phyloP scores from a whole-genome alignment of 192 early-diverging fungal species.

The Backusella circina region DNA sequence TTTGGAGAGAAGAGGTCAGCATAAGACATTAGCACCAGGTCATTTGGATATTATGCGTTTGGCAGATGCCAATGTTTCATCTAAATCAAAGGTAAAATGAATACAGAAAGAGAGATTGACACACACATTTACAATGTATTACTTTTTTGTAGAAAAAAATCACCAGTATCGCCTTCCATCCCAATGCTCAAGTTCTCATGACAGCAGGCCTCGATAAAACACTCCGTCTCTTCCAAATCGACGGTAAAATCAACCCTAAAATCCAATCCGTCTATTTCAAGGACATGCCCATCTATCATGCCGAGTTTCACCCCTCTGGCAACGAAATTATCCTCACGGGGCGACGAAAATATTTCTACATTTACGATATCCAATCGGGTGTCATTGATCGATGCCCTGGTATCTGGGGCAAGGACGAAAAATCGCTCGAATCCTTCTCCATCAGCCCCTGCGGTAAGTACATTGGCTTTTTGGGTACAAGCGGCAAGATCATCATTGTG shows the following conservation, averaged over 20 bases:
- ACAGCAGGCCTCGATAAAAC: constrained; percentile 90
- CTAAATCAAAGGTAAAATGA: constrained; percentile 23
- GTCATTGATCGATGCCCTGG: constrained; percentile 63
- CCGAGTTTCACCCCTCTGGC: constrained; percentile 75
- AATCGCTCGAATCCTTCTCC: constrained; percentile 66
- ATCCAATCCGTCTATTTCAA: constrained; percentile 87
- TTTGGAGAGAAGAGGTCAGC: constrained; percentile 27
- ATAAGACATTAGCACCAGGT: constrained; percentile 44
- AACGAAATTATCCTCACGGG: constrained; percentile 73
- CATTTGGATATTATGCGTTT: constrained; percentile 60
- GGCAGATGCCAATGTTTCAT: constrained; percentile 74
- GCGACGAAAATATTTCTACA: constrained; percentile 77
- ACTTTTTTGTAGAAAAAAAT: constrained; percentile 56
- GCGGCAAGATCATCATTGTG: constrained; percentile 83
- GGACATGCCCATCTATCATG: constrained; percentile 80
- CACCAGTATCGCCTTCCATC: constrained; percentile 80
- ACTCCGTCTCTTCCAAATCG: constrained; percentile 85
- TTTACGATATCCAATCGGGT: constrained; percentile 80
- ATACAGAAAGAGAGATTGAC: not conserved
- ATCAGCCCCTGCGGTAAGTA: constrained; percentile 69
- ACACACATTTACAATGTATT: constrained; percentile 12
- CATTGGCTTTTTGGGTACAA: constrained; percentile 73
- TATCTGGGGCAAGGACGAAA: constrained; percentile 75
- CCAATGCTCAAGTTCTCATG: constrained; percentile 80
- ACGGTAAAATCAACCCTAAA: constrained; percentile 91